These are phyloP conservation scores for Scedosporium apiospermum DNA, from an alignment of 2,329 filamentous ascomycete species.

Conservation along the genomic window DNA sequence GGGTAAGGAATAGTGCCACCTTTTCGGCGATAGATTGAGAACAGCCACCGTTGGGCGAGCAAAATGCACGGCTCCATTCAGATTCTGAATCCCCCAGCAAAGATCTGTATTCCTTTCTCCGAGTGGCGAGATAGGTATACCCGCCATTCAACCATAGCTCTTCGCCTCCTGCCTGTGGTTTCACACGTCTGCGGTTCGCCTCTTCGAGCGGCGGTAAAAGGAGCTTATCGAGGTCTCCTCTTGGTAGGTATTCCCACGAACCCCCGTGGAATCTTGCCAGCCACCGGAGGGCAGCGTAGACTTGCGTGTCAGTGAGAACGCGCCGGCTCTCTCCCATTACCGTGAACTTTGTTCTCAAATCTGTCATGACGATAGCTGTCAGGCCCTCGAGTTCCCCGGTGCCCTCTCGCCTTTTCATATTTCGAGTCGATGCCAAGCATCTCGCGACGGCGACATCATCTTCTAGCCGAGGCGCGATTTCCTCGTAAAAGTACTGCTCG, in stretches of 20 bases:
- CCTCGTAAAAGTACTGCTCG: slow-evolving; percentile 55
- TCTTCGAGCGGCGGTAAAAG: slow-evolving; percentile 49
- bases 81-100: slow-evolving; percentile 36
- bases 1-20: slow-evolving; percentile 41
- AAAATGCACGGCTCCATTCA: slow-evolving; percentile 46
- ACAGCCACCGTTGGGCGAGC: slow-evolving; percentile 18
- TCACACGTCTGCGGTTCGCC: slow-evolving; percentile 18
- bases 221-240: slow-evolving; percentile 14
- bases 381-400: slow-evolving; percentile 25
- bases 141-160: slow-evolving; percentile 56
- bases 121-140: slow-evolving; percentile 59
- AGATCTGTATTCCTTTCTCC: slow-evolving; percentile 42
- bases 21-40: slow-evolving; percentile 36
- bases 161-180: slow-evolving; percentile 9
- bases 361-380: slow-evolving; percentile 47
- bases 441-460: slow-evolving; percentile 36
- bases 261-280: slow-evolving; percentile 50
- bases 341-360: slow-evolving; percentile 43
- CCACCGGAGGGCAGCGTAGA: slow-evolving; percentile 49
- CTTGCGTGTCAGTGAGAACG: slow-evolving; percentile 35
- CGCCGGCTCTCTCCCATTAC: slow-evolving; percentile 45
- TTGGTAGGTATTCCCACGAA: slow-evolving; percentile 29
- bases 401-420: slow-evolving; percentile 15
- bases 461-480: slow-evolving; percentile 40
- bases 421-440: slow-evolving; percentile 35